Evolutionary conservation across 192 early-diverging fungal species (phyloP).

Genomic region (Chytriomyces sp.): DNA sequence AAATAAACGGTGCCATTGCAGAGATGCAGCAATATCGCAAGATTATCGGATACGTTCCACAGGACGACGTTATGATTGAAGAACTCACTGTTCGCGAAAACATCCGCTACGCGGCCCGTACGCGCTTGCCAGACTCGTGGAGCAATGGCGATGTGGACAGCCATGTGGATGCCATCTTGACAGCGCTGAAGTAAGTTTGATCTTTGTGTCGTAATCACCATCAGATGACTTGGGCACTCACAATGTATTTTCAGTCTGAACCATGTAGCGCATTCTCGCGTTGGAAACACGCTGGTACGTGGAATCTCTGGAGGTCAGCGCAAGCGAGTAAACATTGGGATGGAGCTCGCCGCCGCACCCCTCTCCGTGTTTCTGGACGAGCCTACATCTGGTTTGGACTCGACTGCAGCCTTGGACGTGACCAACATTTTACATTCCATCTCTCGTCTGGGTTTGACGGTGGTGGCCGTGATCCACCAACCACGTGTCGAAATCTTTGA

Average conservation of each 20-base stretch:
- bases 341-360: constrained; percentile 79
- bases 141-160: constrained; percentile 10
- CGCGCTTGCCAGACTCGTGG: constrained; percentile 34
- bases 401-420: constrained; percentile 70
- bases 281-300: constrained; percentile 71
- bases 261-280: constrained; percentile 36
- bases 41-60: constrained; percentile 61
- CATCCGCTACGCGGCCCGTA: constrained; percentile 34
- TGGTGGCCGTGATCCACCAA: constrained; percentile 84
- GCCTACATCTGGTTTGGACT: constrained; percentile 79
- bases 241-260: constrained; percentile 11
- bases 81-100: constrained; percentile 62
- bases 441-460: constrained; percentile 59
- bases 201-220: not conserved
- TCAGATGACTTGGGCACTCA: not conserved
- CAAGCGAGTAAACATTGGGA: constrained; percentile 76
- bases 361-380: constrained; percentile 83
- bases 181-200: constrained; percentile 13
- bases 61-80: constrained; percentile 45
- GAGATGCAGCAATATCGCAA: constrained; percentile 42
- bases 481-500: constrained; percentile 74
- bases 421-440: constrained; percentile 74
- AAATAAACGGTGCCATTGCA: constrained; percentile 31
- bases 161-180: constrained; percentile 28
- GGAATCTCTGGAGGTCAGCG: constrained; percentile 87